Evolutionary conservation across 495 filamentous ascomycete species (phyloP).

Genomic region (Chaetomium fimeti): DNA sequence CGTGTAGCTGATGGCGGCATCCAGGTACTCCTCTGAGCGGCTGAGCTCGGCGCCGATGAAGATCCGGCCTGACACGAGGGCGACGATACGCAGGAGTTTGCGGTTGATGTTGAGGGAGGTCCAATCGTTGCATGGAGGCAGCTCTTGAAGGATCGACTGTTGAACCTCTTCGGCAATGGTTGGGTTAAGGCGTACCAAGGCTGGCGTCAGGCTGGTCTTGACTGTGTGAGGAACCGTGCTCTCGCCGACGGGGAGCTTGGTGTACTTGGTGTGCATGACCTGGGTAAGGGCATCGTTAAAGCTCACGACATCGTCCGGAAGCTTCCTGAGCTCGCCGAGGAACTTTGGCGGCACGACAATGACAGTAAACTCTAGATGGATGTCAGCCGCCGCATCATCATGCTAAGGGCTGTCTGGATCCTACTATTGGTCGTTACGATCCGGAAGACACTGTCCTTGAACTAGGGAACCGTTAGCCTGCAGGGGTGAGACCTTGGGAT

Average conservation of each 20-base stretch:
- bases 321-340: constrained; percentile 38
- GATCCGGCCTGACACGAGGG: constrained; percentile 55
- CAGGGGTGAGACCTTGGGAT: no score
- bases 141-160: constrained; percentile 25
- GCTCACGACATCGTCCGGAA: constrained; percentile 41
- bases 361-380: constrained; percentile 20
- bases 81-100: constrained; percentile 50
- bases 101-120: constrained; percentile 42
- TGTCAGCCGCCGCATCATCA: not conserved
- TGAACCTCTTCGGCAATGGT: constrained; percentile 32
- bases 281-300: constrained; percentile 36
- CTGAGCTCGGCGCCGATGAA: constrained; percentile 58
- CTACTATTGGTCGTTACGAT: constrained; percentile 35
- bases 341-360: constrained; percentile 39
- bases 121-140: constrained; percentile 44
- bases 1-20: constrained; percentile 58
- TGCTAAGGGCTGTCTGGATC: not conserved
- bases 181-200: constrained; percentile 31
- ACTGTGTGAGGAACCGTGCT: constrained; percentile 27
- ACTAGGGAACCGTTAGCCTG: constrained; percentile 20
- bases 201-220: constrained; percentile 33
- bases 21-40: constrained; percentile 56
- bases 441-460: constrained; percentile 38
- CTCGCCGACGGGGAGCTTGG: constrained; percentile 21
- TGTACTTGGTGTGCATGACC: constrained; percentile 34